These are phyloP conservation scores for Benincasa hispida DNA, from an alignment of 306 rosid genomes.

Conservation along the genomic window DNA sequence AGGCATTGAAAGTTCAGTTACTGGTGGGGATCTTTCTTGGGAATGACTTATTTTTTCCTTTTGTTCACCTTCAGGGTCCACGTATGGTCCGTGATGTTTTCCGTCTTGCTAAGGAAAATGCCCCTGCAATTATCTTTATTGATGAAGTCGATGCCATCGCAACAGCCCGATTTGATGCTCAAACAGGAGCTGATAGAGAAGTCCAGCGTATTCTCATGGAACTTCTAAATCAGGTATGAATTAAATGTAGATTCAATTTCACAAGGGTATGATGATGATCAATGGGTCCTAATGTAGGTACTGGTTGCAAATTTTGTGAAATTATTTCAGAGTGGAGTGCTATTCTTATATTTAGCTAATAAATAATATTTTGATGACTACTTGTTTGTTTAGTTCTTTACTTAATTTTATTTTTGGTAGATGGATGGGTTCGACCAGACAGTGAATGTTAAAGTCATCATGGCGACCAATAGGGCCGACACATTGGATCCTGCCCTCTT, in stretches of 20 bases:
- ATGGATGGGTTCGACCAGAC: constrained; percentile 99
- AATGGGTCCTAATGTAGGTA: neutral
- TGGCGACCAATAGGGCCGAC: constrained; percentile 99
- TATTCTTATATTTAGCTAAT: neutral
- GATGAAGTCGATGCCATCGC: constrained; percentile 99
- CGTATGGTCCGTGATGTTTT: constrained; percentile 98
- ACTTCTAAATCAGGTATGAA: constrained; percentile 80
- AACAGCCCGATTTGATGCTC: constrained; percentile 98
- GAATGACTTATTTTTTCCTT: neutral
- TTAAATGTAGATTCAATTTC: neutral
- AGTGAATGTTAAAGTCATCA: constrained; percentile 93
- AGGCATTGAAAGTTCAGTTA: neutral
- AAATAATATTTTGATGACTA: neutral
- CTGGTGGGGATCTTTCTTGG: neutral
- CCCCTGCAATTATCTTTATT: constrained; percentile 96
- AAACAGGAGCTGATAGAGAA: constrained; percentile 99
- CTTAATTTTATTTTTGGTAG: constrained; percentile 24
- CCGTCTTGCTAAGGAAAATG: constrained; percentile 99
- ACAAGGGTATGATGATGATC: neutral
- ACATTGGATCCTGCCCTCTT: constrained; percentile 94
- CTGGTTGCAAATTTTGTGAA: neutral
- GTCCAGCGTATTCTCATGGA: constrained; percentile 99
- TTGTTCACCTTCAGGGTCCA: constrained; percentile 50
- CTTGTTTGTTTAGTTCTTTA: neutral
- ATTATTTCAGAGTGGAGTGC: neutral